Conservation (phyloP, 2,329 filamentous ascomycete genomes). For the Drechslerella dactyloides region DNA sequence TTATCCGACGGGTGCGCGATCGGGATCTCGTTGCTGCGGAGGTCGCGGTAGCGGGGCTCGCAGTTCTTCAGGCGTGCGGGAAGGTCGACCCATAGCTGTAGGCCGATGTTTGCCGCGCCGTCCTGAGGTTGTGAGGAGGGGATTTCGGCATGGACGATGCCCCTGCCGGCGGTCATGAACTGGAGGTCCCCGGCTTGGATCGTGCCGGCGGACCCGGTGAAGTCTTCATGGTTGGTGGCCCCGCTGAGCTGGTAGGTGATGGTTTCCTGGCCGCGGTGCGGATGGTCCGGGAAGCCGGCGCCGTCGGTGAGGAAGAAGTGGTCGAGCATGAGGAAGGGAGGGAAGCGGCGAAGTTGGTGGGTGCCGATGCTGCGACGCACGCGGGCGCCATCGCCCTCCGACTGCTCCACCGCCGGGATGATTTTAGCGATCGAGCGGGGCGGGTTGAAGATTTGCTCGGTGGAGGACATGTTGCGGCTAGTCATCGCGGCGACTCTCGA, state of each 20-base stretch:
- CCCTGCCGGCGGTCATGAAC: slow-evolving; percentile 94
- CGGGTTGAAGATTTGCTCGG: slow-evolving; percentile 55
- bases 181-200: slow-evolving; percentile 88
- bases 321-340: slow-evolving; percentile 94
- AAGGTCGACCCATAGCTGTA: slow-evolving; percentile 96
- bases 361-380: slow-evolving; percentile 90
- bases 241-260: slow-evolving; percentile 90
- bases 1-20: slow-evolving; percentile 69
- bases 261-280: slow-evolving; percentile 76
- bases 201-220: slow-evolving; percentile 82
- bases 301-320: slow-evolving; percentile 82
- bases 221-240: slow-evolving; percentile 89
- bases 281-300: slow-evolving; percentile 89
- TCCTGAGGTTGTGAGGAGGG: slow-evolving; percentile 75
- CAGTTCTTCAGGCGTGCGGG: slow-evolving; percentile 81
- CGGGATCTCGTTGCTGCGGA: slow-evolving; percentile 80
- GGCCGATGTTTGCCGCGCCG: slow-evolving; percentile 77
- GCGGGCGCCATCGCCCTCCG: slow-evolving; percentile 84
- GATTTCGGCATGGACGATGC: slow-evolving; percentile 97
- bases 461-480: slow-evolving; percentile 36
- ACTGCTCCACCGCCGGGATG: slow-evolving; percentile 82
- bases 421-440: slow-evolving; percentile 80
- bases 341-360: slow-evolving; percentile 79
- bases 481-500: slow-evolving; percentile 29
- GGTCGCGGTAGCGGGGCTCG: slow-evolving; percentile 89